A percentile compares a stretch with the other conserved stretches of the same genome.
These are phyloP conservation scores for Globisporangium mamillatum DNA, from an alignment of 352 stramenopile species.

Conservation along the genomic window DNA sequence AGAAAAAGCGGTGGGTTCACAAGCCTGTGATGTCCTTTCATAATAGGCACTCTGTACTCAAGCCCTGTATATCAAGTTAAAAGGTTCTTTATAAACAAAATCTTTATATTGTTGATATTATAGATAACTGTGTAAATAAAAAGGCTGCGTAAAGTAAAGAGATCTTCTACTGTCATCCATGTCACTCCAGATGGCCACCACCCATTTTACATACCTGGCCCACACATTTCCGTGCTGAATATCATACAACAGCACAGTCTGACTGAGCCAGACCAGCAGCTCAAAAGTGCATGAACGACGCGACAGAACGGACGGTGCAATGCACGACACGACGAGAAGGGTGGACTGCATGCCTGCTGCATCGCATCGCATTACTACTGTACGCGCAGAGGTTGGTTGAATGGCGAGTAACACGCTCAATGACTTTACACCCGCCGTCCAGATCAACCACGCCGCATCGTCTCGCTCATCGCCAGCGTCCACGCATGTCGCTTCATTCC, in stretches of 20 bases:
- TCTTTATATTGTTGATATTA: not conserved
- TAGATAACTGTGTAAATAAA: not conserved
- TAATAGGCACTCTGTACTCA: not conserved
- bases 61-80: not conserved
- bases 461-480: not conserved
- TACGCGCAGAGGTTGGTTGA: not conserved
- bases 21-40: not conserved
- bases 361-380: not conserved
- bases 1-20: not conserved
- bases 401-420: not conserved
- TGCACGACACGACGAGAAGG: not conserved
- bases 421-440: not conserved
- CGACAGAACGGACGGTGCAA: not conserved
- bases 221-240: not conserved
- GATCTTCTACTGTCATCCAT: not conserved
- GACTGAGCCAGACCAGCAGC: not conserved
- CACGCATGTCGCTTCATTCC: not conserved
- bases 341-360: not conserved
- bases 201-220: not conserved
- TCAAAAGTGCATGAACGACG: not conserved
- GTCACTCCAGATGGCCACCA: not conserved
- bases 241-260: not conserved
- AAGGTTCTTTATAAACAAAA: not conserved
- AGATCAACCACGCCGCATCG: not conserved
- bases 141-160: not conserved